Conservation (phyloP, 139 green algal species). For the Micromonas pusilla region DNA sequence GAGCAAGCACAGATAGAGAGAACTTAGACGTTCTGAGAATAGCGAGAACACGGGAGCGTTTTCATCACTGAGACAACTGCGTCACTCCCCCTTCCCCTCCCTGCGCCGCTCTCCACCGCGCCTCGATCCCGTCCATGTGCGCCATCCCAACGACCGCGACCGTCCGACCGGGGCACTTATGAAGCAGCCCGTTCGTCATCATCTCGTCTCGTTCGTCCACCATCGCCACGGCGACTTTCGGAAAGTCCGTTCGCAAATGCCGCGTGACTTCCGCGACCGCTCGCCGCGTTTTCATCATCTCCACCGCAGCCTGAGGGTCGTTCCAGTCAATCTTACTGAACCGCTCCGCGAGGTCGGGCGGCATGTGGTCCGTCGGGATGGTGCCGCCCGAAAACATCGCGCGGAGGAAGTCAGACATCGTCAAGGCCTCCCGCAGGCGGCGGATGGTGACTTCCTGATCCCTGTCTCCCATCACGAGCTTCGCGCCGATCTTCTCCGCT, state of each 20-base stretch:
- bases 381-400: not conserved
- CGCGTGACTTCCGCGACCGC: not conserved
- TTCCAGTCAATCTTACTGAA: not conserved
- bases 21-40: no score
- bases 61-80: no score
- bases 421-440: not conserved
- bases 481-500: slow-evolving; percentile 5
- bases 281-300: slow-evolving; percentile 4
- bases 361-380: not conserved
- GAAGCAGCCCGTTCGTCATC: slow-evolving; percentile 12
- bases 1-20: not conserved
- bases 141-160: slow-evolving; percentile 32
- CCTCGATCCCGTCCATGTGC: slow-evolving; percentile 34
- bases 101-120: not conserved
- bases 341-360: not conserved
- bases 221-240: not conserved
- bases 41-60: no score
- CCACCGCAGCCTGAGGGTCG: not conserved
- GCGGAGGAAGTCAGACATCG: not conserved
- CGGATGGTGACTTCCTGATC: not conserved
- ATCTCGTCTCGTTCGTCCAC: slow-evolving; percentile 22
- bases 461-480: not conserved
- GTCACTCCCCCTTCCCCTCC: not conserved
- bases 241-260: slow-evolving; percentile 3
- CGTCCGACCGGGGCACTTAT: not conserved